phyloP scores from a whole-genome alignment of 805 yeast genomes.

The Cyberlindnera maclurae region DNA sequence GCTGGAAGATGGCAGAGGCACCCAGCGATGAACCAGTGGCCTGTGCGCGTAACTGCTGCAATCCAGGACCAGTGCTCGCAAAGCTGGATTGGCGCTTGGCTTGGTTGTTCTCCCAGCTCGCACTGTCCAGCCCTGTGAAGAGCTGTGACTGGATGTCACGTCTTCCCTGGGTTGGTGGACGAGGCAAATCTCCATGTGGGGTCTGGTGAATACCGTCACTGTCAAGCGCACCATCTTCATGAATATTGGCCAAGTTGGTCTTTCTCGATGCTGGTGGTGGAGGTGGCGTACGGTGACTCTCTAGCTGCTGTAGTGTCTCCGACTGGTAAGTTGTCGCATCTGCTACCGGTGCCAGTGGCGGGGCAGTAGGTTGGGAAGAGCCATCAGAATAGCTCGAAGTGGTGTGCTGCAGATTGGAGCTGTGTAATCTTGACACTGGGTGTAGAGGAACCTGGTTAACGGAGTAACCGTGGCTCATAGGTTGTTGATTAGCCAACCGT shows the following conservation, averaged over 20 bases:
- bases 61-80: constrained; percentile 23
- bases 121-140: constrained; percentile 37
- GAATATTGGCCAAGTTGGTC: constrained; percentile 27
- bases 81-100: constrained; percentile 22
- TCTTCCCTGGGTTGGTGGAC: constrained; percentile 18
- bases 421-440: constrained; percentile 17
- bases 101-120: constrained; percentile 25
- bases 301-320: constrained; percentile 16
- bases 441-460: constrained; percentile 29
- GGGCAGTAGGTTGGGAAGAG: constrained; percentile 6
- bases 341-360: too few species aligned
- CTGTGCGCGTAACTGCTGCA: constrained; percentile 33
- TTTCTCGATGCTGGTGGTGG: constrained; percentile 53
- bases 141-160: constrained; percentile 39
- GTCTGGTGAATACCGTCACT: constrained; percentile 3
- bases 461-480: constrained; percentile 8
- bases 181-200: constrained; percentile 14
- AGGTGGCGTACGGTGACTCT: constrained; percentile 40
- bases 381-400: constrained; percentile 7
- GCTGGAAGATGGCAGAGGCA: constrained; percentile 34
- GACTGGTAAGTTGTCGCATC: constrained; percentile 21
- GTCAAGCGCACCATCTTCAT: constrained; percentile 23
- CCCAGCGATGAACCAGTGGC: constrained; percentile 34
- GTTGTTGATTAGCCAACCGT: too few species aligned
- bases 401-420: too few species aligned